A percentile compares a stretch with the other conserved stretches of the same genome.
Conservation (phyloP, 2,329 filamentous ascomycete species). For the Ophiostoma triangulosporum region DNA sequence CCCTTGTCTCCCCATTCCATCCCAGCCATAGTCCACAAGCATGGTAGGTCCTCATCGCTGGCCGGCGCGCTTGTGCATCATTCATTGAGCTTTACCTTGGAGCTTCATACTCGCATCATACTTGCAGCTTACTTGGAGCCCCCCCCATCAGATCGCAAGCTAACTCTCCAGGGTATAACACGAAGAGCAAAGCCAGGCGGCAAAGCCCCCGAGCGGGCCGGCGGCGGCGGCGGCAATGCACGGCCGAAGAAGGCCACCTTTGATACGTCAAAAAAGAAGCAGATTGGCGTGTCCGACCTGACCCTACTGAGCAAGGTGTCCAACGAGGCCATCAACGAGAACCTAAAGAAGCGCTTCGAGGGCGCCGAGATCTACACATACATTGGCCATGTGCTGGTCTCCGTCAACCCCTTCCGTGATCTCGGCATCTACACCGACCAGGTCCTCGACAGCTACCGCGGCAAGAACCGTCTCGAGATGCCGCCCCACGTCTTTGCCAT, state of each 20-base stretch:
- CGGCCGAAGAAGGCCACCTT: constrained; percentile 93
- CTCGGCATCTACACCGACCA: constrained; percentile 95
- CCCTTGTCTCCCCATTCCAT: not conserved
- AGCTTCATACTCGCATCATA: no score
- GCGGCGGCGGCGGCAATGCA: constrained; percentile 29
- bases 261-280: constrained; percentile 96
- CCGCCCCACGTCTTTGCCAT: constrained; percentile 96
- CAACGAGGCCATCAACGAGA: constrained; percentile 98
- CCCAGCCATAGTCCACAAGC: not conserved
- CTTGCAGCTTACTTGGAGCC: no score
- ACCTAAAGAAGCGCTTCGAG: constrained; percentile 95
- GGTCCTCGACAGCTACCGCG: constrained; percentile 85
- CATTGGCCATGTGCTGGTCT: constrained; percentile 98
- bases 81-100: not conserved
- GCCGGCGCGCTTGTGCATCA: no score
- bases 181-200: constrained; percentile 34
- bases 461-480: constrained; percentile 92
- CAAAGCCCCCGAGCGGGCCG: constrained; percentile 26
- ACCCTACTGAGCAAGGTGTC: constrained; percentile 97
- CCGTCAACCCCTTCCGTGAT: constrained; percentile 95
- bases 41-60: constrained; percentile 7
- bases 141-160: no score
- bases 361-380: constrained; percentile 98
- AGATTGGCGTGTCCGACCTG: constrained; percentile 94
- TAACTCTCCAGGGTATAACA: constrained; percentile 30